Percentiles rank a stretch among this genome's conserved stretches.
These are phyloP conservation scores for Malus sylvestris DNA, from an alignment of 306 rosid genomes.

Conservation along the genomic window DNA sequence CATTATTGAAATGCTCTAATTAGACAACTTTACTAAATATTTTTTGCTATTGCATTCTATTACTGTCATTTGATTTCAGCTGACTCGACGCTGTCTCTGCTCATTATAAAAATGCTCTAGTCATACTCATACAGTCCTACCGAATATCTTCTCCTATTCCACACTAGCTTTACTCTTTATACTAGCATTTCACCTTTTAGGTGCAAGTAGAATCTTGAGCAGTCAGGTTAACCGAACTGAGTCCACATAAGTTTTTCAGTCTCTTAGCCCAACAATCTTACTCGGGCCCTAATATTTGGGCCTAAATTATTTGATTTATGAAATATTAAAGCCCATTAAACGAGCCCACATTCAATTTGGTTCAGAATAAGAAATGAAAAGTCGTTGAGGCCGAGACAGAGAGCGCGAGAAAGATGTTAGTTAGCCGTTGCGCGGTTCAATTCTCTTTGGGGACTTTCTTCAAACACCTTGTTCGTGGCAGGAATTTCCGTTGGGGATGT, in stretches of 20 bases:
- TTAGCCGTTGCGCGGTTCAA: constrained; percentile 10
- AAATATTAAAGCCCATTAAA: background rate
- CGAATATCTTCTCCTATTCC: too few species aligned
- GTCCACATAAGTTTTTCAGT: background rate
- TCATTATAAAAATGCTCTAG: too few species aligned
- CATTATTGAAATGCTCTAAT: too few species aligned
- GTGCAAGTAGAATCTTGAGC: background rate
- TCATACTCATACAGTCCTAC: too few species aligned
- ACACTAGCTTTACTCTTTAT: too few species aligned
- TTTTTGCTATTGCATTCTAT: too few species aligned
- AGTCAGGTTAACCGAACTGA: background rate
- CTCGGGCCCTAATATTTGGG: background rate
- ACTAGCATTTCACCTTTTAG: background rate
- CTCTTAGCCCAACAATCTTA: background rate
- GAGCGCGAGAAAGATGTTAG: constrained; percentile 36
- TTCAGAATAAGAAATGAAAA: background rate
- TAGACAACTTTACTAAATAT: too few species aligned
- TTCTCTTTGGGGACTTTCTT: constrained; percentile 55
- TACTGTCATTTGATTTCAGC: too few species aligned
- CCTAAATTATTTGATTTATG: background rate
- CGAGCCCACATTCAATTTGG: background rate
- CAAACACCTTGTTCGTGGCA: constrained; percentile 89
- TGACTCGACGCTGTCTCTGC: fast-evolving
- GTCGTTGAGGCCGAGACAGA: background rate
- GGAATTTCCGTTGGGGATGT: too few species aligned